Conservation (phyloP, 768 basidiomycete genomes). For the Steccherinum ochraceum region DNA sequence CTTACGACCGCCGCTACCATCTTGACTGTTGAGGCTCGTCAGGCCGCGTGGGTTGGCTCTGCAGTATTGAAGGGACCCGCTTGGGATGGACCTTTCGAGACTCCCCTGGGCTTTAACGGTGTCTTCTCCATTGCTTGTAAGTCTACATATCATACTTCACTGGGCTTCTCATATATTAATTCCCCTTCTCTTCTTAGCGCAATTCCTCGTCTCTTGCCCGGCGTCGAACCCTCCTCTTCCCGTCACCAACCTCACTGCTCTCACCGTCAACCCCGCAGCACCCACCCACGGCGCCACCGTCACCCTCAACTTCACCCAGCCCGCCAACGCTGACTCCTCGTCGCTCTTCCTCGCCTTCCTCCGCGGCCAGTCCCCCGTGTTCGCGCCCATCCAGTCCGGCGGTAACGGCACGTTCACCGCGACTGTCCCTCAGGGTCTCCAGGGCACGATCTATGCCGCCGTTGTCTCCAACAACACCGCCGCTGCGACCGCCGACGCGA, state of each 20-base stretch:
- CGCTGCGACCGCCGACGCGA: constrained; percentile 2
- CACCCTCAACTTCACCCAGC: constrained; percentile 20
- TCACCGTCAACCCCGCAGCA: constrained; percentile 23
- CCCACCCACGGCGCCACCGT: constrained; percentile 27
- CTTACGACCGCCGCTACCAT: constrained; percentile 52
- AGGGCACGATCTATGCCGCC: constrained; percentile 11
- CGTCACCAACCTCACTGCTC: constrained; percentile 41
- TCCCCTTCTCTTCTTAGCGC: constrained; percentile 31
- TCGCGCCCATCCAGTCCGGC: constrained; percentile 1
- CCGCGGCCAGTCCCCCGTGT: constrained; percentile 6
- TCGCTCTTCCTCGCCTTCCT: constrained; percentile 11
- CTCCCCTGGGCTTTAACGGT: constrained; percentile 24
- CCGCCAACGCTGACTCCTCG: constrained; percentile 1
- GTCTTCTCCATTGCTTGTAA: constrained; percentile 40
- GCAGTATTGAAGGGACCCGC: constrained; percentile 33
- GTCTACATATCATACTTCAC: neutral
- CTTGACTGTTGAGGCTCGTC: constrained; percentile 47
- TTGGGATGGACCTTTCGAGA: constrained; percentile 44
- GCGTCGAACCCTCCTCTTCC: constrained; percentile 40
- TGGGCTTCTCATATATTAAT: no score
- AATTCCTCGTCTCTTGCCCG: constrained; percentile 45
- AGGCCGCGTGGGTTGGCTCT: constrained; percentile 42
- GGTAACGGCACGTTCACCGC: constrained; percentile 3
- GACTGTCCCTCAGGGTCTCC: constrained; percentile 4
- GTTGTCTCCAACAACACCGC: constrained; percentile 9